A percentile compares a stretch with the other conserved stretches of the same genome.
phyloP scores from a whole-genome alignment of 1,284 basidiomycete genomes.

The Bjerkandera adusta region DNA sequence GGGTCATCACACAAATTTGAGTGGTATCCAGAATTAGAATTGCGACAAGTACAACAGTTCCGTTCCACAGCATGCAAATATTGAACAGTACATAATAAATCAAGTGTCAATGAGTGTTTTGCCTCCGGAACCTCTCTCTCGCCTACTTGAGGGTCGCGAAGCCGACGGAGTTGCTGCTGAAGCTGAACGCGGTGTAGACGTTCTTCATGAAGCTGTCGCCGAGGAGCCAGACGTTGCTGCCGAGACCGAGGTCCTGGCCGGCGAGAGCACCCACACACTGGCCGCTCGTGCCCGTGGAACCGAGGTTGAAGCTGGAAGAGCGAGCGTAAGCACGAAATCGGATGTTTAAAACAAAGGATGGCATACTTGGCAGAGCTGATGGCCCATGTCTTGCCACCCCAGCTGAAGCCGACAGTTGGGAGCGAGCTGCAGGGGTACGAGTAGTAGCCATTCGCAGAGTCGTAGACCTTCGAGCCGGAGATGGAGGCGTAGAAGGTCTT shows the following conservation, averaged over 20 bases:
- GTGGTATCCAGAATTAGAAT: too few species aligned
- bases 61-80: too few species aligned
- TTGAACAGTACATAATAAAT: too few species aligned
- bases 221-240: conserved; percentile 24
- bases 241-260: conserved; percentile 20
- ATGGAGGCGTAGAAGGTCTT: conserved; percentile 42
- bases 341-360: not conserved
- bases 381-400: conserved; percentile 29
- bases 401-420: conserved; percentile 23
- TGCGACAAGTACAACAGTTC: too few species aligned
- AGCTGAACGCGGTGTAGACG: conserved; percentile 22
- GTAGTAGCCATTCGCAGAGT: conserved; percentile 27
- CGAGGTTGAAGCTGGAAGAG: conserved; percentile 27
- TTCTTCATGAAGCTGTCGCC: conserved; percentile 27
- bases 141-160: conserved; percentile 37
- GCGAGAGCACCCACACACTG: conserved; percentile 27
- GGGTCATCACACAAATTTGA: too few species aligned
- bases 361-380: conserved; percentile 6
- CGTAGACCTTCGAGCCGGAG: conserved; percentile 35
- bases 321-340: conserved; percentile 1
- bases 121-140: too few species aligned
- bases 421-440: conserved; percentile 29
- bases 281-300: conserved; percentile 18
- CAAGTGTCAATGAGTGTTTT: too few species aligned
- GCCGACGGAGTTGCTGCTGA: conserved; percentile 18